phyloP scores from a whole-genome alignment of 179 eudicot genomes.

The Heliamphora pulchella region DNA sequence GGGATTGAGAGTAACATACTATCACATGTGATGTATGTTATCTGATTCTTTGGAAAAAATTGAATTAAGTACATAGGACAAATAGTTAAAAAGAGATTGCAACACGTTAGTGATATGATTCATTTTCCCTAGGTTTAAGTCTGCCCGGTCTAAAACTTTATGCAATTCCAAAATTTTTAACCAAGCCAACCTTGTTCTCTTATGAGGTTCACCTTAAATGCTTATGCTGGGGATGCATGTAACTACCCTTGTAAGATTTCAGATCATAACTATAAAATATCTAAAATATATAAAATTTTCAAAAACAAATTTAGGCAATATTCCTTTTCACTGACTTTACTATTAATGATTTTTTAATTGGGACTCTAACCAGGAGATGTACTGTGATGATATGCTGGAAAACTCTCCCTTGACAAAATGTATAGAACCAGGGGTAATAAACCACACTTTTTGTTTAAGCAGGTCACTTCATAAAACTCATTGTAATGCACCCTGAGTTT shows the following conservation, averaged over 20 bases:
- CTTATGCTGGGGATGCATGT: background rate
- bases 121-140: too few relatives aligned
- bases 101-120: too few relatives aligned
- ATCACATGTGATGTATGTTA: background rate
- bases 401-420: too few relatives aligned
- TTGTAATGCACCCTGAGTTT: too few relatives aligned
- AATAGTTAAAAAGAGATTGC: too few relatives aligned
- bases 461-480: too few relatives aligned
- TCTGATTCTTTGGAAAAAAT: background rate
- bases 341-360: background rate
- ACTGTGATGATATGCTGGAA: too few relatives aligned
- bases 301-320: slow-evolving; percentile 1
- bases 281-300: background rate
- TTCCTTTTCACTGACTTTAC: background rate
- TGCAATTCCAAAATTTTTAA: too few relatives aligned
- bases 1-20: background rate
- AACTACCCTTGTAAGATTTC: background rate
- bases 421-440: too few relatives aligned
- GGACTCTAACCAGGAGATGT: too few relatives aligned
- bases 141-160: background rate
- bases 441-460: too few relatives aligned
- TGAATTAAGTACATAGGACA: background rate
- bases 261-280: background rate
- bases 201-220: background rate
- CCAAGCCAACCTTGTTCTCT: background rate